Evolutionary conservation across 768 basidiomycete species (phyloP).

Genomic region (Macrolepiota dolichaula): DNA sequence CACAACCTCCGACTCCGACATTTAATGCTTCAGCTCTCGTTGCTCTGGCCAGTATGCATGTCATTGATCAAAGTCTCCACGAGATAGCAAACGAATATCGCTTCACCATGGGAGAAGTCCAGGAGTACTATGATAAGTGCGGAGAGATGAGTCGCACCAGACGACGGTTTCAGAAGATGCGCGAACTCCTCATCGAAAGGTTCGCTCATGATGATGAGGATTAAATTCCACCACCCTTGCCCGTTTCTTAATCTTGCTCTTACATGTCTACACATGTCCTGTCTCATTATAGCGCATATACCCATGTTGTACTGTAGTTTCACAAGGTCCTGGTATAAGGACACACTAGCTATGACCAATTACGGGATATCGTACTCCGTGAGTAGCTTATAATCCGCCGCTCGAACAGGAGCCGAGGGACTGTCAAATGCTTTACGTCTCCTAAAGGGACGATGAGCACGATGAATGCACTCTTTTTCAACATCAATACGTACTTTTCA

Average conservation of each 20-base stretch:
- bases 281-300: neutral
- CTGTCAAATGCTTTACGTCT: constrained; percentile 76
- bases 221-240: neutral
- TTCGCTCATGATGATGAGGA: constrained; percentile 29
- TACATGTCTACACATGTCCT: neutral
- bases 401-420: constrained; percentile 76
- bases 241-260: neutral
- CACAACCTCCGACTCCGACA: constrained; percentile 9
- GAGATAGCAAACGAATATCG: constrained; percentile 68
- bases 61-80: constrained; percentile 60
- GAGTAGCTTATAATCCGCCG: constrained; percentile 62
- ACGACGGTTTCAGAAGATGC: constrained; percentile 64
- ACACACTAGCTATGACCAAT: neutral
- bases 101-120: constrained; percentile 75
- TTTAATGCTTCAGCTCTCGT: constrained; percentile 31
- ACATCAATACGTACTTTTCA: constrained; percentile 64
- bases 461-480: neutral
- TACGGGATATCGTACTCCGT: constrained; percentile 53
- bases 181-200: constrained; percentile 39
- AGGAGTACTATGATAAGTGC: constrained; percentile 72
- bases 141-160: constrained; percentile 70
- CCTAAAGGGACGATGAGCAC: constrained; percentile 33
- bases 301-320: neutral
- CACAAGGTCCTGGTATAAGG: neutral
- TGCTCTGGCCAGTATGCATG: constrained; percentile 47